A percentile compares a stretch with the other conserved stretches of the same genome.
Evolutionary conservation across 495 filamentous ascomycete species (phyloP).

Genomic region (Penicillium paradoxum): DNA sequence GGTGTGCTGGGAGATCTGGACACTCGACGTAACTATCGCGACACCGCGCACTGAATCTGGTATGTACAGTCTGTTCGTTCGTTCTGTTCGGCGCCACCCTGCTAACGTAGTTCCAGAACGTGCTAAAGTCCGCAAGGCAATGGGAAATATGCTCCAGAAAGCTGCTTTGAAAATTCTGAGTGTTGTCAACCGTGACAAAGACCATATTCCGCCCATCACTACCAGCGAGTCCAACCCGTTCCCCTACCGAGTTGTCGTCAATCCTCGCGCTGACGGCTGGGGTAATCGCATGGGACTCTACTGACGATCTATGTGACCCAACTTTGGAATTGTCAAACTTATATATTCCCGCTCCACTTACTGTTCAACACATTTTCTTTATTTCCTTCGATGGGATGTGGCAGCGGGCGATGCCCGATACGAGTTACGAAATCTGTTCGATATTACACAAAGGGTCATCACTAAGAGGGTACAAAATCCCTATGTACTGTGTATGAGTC

Average conservation of each 20-base stretch:
- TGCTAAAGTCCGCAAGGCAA: slow-evolving; percentile 78
- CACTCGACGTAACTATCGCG: slow-evolving; percentile 82
- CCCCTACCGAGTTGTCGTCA: slow-evolving; percentile 85
- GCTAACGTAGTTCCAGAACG: slow-evolving; percentile 52
- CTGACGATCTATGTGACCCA: slow-evolving; percentile 26
- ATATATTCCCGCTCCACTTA: background rate
- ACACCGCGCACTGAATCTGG: slow-evolving; percentile 84
- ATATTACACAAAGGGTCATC: background rate
- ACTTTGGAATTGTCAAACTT: background rate
- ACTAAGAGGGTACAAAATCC: background rate
- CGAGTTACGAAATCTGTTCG: background rate
- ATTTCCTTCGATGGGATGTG: background rate
- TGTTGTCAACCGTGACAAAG: slow-evolving; percentile 80
- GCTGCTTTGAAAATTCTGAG: slow-evolving; percentile 83
- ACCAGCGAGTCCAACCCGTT: slow-evolving; percentile 91
- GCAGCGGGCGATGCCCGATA: background rate
- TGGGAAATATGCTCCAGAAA: slow-evolving; percentile 79
- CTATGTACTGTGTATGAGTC: background rate
- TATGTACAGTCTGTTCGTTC: slow-evolving; percentile 31
- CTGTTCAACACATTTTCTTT: background rate
- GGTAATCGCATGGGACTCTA: slow-evolving; percentile 75
- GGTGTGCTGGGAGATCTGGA: slow-evolving; percentile 96
- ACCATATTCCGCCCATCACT: slow-evolving; percentile 96
- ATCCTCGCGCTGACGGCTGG: slow-evolving; percentile 75
- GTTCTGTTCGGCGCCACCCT: background rate